These are phyloP conservation scores for Neofusicoccum kwambonambiense DNA, from an alignment of 2,329 filamentous ascomycete species.

Conservation along the genomic window DNA sequence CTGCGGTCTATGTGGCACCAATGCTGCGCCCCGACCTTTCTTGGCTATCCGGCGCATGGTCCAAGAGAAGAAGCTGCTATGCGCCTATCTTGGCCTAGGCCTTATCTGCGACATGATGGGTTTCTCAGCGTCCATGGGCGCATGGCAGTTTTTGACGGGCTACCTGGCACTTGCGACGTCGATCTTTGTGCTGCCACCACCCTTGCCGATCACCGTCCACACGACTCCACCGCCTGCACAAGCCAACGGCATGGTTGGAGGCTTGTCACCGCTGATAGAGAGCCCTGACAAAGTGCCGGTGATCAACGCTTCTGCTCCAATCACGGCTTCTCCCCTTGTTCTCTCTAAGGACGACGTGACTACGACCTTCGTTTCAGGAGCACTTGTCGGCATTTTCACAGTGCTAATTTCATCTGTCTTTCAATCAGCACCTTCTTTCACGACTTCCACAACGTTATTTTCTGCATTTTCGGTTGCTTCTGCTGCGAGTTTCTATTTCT, in stretches of 20 bases:
- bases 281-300: slow-evolving; percentile 11
- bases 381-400: slow-evolving; percentile 37
- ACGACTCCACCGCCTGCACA: slow-evolving; percentile 4
- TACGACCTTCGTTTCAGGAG: slow-evolving; percentile 43
- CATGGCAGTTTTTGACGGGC: slow-evolving; percentile 39
- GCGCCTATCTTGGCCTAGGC: slow-evolving; percentile 34
- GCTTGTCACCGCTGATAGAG: slow-evolving; percentile 14
- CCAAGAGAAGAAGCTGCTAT: slow-evolving; percentile 33
- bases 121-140: slow-evolving; percentile 21
- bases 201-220: slow-evolving; percentile 37
- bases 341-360: slow-evolving; percentile 40
- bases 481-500: slow-evolving; percentile 43
- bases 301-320: neutral
- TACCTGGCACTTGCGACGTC: slow-evolving; percentile 49
- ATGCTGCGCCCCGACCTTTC: slow-evolving; percentile 22
- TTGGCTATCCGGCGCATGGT: slow-evolving; percentile 34
- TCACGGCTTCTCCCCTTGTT: slow-evolving; percentile 30
- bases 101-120: slow-evolving; percentile 34
- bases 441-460: slow-evolving; percentile 35
- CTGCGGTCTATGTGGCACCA: slow-evolving; percentile 39
- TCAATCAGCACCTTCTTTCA: slow-evolving; percentile 33
- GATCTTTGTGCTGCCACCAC: slow-evolving; percentile 49
- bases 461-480: slow-evolving; percentile 43
- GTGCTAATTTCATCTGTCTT: slow-evolving; percentile 35
- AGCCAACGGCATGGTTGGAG: neutral